A percentile compares a stretch with the other conserved stretches of the same genome.
These are phyloP conservation scores for Gaeumannomyces tritici DNA, from an alignment of 2,329 filamentous ascomycete genomes.

Conservation along the genomic window DNA sequence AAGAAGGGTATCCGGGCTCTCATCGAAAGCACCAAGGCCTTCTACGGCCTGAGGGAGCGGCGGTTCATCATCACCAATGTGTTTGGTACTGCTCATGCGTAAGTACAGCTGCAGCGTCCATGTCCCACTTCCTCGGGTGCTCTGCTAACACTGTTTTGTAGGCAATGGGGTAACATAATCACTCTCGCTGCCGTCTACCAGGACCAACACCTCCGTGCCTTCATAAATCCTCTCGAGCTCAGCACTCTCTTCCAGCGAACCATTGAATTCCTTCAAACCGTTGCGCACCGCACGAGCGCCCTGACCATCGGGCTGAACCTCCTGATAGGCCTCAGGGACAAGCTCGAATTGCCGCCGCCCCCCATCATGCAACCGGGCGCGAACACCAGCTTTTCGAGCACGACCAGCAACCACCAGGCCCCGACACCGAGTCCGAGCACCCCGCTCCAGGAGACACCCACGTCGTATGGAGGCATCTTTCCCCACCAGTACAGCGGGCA, in stretches of 20 bases:
- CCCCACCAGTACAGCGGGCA: background rate
- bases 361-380: background rate
- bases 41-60: slow-evolving; percentile 52
- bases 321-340: slow-evolving; percentile 45
- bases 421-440: background rate
- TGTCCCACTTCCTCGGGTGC: background rate
- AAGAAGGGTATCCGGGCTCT: slow-evolving; percentile 61
- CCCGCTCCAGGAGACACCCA: background rate
- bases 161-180: slow-evolving; percentile 94
- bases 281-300: slow-evolving; percentile 64
- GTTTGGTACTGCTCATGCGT: slow-evolving; percentile 93
- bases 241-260: slow-evolving; percentile 59
- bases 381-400: slow-evolving; percentile 4
- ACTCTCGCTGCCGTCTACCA: slow-evolving; percentile 76
- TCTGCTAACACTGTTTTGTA: slow-evolving; percentile 26
- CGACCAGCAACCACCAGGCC: background rate
- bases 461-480: background rate
- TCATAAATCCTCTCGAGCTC: slow-evolving; percentile 48
- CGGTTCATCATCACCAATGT: slow-evolving; percentile 88
- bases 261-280: slow-evolving; percentile 63
- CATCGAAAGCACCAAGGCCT: slow-evolving; percentile 76
- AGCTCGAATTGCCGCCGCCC: slow-evolving; percentile 11
- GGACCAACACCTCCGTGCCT: slow-evolving; percentile 49
- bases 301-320: slow-evolving; percentile 67
- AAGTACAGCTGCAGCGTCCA: slow-evolving; percentile 38